Percentiles rank a stretch among this genome's conserved stretches.
Conservation (phyloP, 768 basidiomycete species). For the Tricholomella constricta region DNA sequence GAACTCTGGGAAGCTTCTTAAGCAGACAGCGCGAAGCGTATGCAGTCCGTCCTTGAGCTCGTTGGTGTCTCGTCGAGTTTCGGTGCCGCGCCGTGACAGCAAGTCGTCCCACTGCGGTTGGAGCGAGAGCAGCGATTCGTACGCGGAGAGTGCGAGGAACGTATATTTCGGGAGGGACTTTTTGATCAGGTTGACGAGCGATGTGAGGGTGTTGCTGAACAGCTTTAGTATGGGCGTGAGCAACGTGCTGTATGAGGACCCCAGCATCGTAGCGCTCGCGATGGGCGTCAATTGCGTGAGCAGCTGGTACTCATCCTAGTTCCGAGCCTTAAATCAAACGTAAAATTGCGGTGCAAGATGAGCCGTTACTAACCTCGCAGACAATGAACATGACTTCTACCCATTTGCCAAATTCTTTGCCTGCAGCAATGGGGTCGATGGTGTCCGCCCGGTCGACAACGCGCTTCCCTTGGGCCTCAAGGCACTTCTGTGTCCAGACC, state of each 20-base stretch:
- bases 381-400: slow-evolving; percentile 64
- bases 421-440: slow-evolving; percentile 62
- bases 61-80: slow-evolving; percentile 49
- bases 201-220: slow-evolving; percentile 65
- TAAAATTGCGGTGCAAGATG: background rate
- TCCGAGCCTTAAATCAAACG: background rate
- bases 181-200: slow-evolving; percentile 68
- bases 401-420: slow-evolving; percentile 74
- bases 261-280: slow-evolving; percentile 47
- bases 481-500: slow-evolving; percentile 71
- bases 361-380: slow-evolving; percentile 54
- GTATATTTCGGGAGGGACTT: slow-evolving; percentile 76
- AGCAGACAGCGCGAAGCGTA: slow-evolving; percentile 63
- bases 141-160: slow-evolving; percentile 77
- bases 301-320: slow-evolving; percentile 68
- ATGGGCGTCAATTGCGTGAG: slow-evolving; percentile 67
- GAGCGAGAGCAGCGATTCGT: slow-evolving; percentile 55
- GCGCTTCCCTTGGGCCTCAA: slow-evolving; percentile 71
- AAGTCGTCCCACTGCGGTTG: slow-evolving; percentile 72
- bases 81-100: slow-evolving; percentile 52
- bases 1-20: slow-evolving; percentile 85
- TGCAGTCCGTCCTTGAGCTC: slow-evolving; percentile 74
- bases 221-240: slow-evolving; percentile 65
- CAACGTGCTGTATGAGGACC: slow-evolving; percentile 61
- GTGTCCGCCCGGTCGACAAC: slow-evolving; percentile 72